A percentile compares a stretch with the other conserved stretches of the same genome.
phyloP scores from a whole-genome alignment of 176 grass and related monocot genomes.

The Echinochloa phyllopogon region DNA sequence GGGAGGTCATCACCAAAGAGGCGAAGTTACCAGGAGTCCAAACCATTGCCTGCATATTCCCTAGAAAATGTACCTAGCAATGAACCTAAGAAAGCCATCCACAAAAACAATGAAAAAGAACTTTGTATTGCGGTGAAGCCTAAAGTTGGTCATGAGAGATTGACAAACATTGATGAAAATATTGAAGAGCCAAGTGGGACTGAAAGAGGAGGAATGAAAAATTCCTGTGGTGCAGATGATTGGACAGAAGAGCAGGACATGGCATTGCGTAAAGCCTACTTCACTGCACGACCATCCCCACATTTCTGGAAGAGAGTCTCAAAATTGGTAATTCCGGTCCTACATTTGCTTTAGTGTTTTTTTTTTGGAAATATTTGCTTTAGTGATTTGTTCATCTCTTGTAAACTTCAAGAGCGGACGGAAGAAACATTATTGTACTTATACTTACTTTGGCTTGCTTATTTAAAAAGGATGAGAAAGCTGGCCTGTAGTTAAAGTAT shows the following conservation, averaged over 20 bases:
- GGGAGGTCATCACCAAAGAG: constrained; percentile 12
- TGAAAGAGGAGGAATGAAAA: constrained; percentile 28
- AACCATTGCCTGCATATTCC: not conserved
- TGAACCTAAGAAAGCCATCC: not conserved
- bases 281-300: constrained; percentile 67
- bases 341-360: constrained; percentile 5
- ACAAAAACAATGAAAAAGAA: constrained; percentile 13
- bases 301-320: constrained; percentile 96
- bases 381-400: not conserved
- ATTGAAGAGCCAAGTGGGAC: constrained; percentile 39
- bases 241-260: constrained; percentile 76
- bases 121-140: constrained; percentile 16
- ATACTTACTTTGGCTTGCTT: not conserved
- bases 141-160: constrained; percentile 12
- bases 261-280: constrained; percentile 63
- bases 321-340: constrained; percentile 68
- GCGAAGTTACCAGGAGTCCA: not conserved
- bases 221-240: constrained; percentile 30
- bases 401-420: not conserved
- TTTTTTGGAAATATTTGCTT: not conserved
- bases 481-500: no score
- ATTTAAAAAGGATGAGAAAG: not conserved
- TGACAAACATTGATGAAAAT: constrained; percentile 1
- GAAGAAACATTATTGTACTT: not conserved
- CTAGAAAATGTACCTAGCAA: constrained; percentile 28